Percentiles rank a stretch among this genome's conserved stretches.
phyloP scores from a whole-genome alignment of 75 land plant genomes.

The Pseudotsuga menziesii region DNA sequence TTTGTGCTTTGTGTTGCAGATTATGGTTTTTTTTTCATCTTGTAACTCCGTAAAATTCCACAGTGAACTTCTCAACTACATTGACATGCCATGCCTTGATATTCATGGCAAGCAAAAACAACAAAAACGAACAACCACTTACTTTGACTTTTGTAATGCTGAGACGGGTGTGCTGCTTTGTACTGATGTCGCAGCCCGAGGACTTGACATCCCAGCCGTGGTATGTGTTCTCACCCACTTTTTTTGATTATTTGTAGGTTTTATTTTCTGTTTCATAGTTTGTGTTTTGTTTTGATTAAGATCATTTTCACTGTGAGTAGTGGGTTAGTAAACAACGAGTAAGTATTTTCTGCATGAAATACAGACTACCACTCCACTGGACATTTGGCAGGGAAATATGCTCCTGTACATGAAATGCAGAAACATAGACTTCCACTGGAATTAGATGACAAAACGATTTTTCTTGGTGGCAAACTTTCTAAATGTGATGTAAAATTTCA shows the following conservation, averaged over 20 bases:
- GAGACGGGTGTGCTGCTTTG: conserved; percentile 84
- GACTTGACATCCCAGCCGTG: conserved; percentile 97
- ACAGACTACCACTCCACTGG: too few species aligned
- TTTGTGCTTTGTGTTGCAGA: conserved; percentile 10
- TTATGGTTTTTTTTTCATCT: conserved; percentile 97
- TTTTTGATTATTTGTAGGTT: background rate
- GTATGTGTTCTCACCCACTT: conserved; percentile 26
- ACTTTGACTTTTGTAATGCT: conserved; percentile 90
- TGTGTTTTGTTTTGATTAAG: conserved; percentile 1
- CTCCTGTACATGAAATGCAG: too few species aligned
- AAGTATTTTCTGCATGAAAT: background rate
- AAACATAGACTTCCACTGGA: too few species aligned
- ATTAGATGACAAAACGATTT: too few species aligned
- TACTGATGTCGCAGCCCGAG: conserved; percentile 97
- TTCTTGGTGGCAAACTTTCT: too few species aligned
- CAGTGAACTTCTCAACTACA: conserved; percentile 79
- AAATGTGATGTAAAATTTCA: too few species aligned
- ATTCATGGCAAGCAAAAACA: conserved; percentile 99
- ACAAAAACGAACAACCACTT: conserved; percentile 81
- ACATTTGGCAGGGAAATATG: too few species aligned
- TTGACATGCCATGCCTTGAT: conserved; percentile 82
- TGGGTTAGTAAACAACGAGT: background rate
- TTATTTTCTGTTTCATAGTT: background rate
- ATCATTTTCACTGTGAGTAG: background rate
- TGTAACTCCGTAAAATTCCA: conserved; percentile 93